Evolutionary conservation across 805 yeast genomes (phyloP).

Genomic region (Cyberlindnera japonica): DNA sequence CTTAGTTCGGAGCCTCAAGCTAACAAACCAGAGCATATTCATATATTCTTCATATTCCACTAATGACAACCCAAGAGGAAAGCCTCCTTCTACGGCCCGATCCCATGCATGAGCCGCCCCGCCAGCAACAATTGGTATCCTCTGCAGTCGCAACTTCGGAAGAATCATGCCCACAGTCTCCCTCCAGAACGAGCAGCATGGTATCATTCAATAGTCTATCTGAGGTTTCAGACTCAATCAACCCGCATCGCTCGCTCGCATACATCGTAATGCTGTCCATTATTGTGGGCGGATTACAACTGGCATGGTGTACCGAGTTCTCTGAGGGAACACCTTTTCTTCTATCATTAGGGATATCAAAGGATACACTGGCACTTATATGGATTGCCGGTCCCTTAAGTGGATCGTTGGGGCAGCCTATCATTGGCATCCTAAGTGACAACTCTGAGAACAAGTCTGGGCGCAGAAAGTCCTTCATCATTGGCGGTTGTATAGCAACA

Average conservation of each 20-base stretch:
- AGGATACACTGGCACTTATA: conserved; percentile 49
- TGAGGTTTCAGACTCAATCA: conserved; percentile 31
- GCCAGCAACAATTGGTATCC: neutral
- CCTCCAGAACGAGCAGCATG: conserved; percentile 3
- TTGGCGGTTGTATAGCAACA: conserved; percentile 51
- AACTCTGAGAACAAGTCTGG: conserved; percentile 43
- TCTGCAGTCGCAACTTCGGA: neutral
- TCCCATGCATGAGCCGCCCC: neutral
- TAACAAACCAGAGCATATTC: neutral
- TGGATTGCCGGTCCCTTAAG: conserved; percentile 69
- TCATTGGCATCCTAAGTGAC: conserved; percentile 58
- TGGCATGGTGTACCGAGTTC: conserved; percentile 65
- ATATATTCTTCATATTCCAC: neutral
- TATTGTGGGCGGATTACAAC: conserved; percentile 54
- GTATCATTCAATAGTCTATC: conserved; percentile 6
- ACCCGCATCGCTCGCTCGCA: conserved; percentile 41
- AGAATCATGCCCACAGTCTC: no score
- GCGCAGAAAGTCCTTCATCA: conserved; percentile 52
- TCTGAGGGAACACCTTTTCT: conserved; percentile 60
- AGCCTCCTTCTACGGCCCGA: conserved; percentile 7
- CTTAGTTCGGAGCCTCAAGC: neutral
- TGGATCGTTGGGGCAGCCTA: conserved; percentile 62
- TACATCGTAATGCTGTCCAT: conserved; percentile 46
- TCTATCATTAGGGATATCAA: conserved; percentile 58
- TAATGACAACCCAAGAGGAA: conserved; percentile 4